phyloP scores from a whole-genome alignment of 2,329 filamentous ascomycete species.

The Monilinia aucupariae region DNA sequence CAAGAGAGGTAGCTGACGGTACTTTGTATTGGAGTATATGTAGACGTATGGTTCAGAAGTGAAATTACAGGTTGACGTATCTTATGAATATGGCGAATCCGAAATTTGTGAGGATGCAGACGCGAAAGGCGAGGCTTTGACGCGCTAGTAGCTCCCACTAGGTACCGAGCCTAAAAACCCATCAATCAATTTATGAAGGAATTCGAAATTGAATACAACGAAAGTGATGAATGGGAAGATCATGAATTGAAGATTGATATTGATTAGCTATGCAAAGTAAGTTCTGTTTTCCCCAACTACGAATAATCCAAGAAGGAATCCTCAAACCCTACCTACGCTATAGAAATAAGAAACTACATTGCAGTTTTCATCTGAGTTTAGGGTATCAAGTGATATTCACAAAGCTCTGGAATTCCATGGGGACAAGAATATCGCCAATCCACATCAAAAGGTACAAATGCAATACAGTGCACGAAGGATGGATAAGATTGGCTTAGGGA shows the following conservation, averaged over 20 bases:
- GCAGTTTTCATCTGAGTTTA: neutral
- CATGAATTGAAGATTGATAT: neutral
- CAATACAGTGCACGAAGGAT: neutral
- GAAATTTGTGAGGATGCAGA: conserved; percentile 7
- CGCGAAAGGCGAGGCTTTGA: conserved; percentile 9
- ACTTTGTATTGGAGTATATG: neutral
- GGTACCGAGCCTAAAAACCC: no score
- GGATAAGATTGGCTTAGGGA: neutral
- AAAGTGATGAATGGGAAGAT: neutral
- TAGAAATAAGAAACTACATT: neutral
- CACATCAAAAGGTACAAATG: neutral
- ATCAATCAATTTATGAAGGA: neutral
- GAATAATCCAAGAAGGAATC: neutral
- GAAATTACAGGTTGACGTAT: neutral
- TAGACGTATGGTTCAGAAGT: neutral
- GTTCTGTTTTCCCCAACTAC: neutral
- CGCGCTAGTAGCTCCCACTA: conserved; percentile 4
- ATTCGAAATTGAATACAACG: neutral
- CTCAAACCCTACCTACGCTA: neutral
- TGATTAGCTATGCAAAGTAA: neutral
- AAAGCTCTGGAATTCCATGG: neutral
- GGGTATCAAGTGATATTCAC: neutral
- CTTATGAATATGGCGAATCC: neutral
- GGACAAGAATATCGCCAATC: neutral
- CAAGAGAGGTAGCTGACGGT: neutral